Conservation (phyloP, 495 filamentous ascomycete species). For the Hypoxylon subgilvum region DNA sequence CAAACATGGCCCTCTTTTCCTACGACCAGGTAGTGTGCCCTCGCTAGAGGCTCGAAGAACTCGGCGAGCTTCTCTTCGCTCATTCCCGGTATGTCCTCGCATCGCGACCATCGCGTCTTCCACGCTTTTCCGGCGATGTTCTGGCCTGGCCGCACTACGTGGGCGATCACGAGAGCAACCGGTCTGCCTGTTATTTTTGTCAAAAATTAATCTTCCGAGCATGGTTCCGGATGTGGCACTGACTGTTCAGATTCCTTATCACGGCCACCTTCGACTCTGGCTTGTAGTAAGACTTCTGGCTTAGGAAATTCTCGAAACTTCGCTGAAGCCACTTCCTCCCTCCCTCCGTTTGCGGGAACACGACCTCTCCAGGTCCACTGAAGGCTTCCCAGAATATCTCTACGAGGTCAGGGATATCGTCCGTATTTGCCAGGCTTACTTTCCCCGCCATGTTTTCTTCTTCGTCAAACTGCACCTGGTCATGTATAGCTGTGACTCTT, state of each 20-base stretch:
- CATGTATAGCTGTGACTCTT: background rate
- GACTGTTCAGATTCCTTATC: conserved; percentile 36
- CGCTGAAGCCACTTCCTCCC: conserved; percentile 40
- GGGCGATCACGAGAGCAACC: conserved; percentile 29
- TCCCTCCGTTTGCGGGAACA: conserved; percentile 37
- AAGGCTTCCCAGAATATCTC: conserved; percentile 42
- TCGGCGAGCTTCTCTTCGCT: conserved; percentile 30
- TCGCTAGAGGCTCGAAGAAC: conserved; percentile 37
- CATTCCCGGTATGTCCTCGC: conserved; percentile 35
- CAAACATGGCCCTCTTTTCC: conserved; percentile 40
- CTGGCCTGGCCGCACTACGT: conserved; percentile 36
- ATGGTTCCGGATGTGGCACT: background rate
- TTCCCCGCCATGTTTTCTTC: conserved; percentile 22
- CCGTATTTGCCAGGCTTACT: conserved; percentile 49
- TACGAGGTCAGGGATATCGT: conserved; percentile 39
- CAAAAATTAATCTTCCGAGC: background rate
- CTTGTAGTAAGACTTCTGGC: conserved; percentile 37
- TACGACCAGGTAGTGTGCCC: conserved; percentile 30
- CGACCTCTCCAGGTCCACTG: conserved; percentile 32
- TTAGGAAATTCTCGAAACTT: conserved; percentile 40
- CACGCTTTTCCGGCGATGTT: conserved; percentile 31
- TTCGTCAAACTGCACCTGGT: background rate
- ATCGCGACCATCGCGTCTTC: conserved; percentile 36
- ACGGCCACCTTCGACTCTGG: conserved; percentile 36
- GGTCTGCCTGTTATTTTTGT: conserved; percentile 20